A percentile compares a stretch with the other conserved stretches of the same genome.
phyloP scores from a whole-genome alignment of 2,329 filamentous ascomycete species.

The Epichloe gansuensis region DNA sequence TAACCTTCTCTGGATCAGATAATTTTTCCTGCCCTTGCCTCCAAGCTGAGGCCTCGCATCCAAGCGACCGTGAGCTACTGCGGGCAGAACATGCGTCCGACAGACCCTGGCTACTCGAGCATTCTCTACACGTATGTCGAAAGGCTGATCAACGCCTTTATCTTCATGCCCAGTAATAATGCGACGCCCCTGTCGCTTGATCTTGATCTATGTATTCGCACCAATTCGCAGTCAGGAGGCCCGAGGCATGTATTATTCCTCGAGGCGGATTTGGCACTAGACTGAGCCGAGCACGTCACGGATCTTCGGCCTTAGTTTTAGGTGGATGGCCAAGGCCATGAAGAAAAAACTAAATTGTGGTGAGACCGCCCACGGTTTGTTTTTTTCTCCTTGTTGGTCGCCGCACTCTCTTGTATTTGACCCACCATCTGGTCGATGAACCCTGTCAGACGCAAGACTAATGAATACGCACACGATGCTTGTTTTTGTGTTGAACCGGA shows the following conservation, averaged over 20 bases:
- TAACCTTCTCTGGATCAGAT: not conserved
- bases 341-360: too few relatives aligned
- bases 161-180: too few relatives aligned
- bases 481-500: not conserved
- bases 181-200: too few relatives aligned
- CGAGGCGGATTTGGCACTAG: not conserved
- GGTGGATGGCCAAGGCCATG: not conserved
- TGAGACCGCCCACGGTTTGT: not conserved
- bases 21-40: not conserved
- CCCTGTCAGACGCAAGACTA: not conserved
- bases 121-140: too few relatives aligned
- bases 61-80: not conserved
- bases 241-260: not conserved
- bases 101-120: not conserved
- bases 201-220: too few relatives aligned
- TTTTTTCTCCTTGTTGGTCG: too few relatives aligned
- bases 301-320: not conserved
- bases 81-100: not conserved
- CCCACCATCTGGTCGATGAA: not conserved
- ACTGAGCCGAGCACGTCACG: not conserved
- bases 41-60: not conserved
- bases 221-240: too few relatives aligned
- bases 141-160: too few relatives aligned
- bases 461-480: not conserved
- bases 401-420: not conserved